These are phyloP conservation scores for Tricholoma sp. DNA, from an alignment of 768 basidiomycete genomes.

Conservation along the genomic window DNA sequence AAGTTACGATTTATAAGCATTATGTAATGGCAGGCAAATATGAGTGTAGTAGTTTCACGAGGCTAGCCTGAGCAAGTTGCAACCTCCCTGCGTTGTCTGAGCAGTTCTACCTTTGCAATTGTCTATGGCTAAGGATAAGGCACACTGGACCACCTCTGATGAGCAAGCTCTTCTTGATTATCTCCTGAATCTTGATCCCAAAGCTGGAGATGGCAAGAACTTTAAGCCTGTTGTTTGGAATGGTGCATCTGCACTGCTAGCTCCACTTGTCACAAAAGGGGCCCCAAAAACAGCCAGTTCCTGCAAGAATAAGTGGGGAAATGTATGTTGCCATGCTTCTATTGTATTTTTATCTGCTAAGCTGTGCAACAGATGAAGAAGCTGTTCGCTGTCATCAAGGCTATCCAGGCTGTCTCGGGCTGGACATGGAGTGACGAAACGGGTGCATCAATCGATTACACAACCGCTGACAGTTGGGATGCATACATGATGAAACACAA, in stretches of 20 bases:
- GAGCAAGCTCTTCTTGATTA: not conserved
- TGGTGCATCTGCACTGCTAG: not conserved
- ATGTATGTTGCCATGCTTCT: not conserved
- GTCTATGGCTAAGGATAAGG: not conserved
- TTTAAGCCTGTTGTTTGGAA: not conserved
- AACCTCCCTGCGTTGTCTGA: not conserved
- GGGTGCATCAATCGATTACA: slow-evolving; percentile 11
- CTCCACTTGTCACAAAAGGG: not conserved
- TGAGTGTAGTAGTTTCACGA: not conserved
- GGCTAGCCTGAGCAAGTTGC: not conserved
- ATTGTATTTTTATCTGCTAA: not conserved
- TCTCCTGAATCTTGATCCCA: not conserved
- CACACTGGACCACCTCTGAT: not conserved
- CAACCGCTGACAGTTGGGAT: slow-evolving; percentile 10
- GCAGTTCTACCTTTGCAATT: not conserved
- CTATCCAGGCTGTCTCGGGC: slow-evolving; percentile 20
- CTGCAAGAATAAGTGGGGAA: not conserved
- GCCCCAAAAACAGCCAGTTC: not conserved
- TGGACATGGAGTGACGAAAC: slow-evolving; percentile 21
- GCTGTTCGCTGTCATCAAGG: not conserved
- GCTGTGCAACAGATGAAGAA: not conserved
- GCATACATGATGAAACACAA: slow-evolving; percentile 3
- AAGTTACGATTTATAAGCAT: not conserved
- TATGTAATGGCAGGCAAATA: not conserved
- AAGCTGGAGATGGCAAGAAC: not conserved